Percentiles rank a stretch among this genome's conserved stretches.
Evolutionary conservation across 495 filamentous ascomycete genomes (phyloP).

Genomic region (Daldinia loculata): DNA sequence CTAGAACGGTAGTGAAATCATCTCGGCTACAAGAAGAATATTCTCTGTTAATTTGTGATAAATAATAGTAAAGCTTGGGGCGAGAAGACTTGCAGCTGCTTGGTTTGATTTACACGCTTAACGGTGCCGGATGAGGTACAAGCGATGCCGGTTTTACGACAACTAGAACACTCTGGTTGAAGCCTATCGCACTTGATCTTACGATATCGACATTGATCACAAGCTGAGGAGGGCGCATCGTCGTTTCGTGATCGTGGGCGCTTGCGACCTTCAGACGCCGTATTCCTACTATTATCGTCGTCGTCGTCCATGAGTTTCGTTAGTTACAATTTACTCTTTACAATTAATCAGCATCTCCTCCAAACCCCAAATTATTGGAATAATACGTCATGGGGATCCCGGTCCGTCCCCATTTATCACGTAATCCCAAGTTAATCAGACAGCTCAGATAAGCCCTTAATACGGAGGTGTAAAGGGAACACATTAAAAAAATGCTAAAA

Average conservation of each 20-base stretch:
- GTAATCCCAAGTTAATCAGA: not conserved
- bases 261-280: constrained; percentile 7
- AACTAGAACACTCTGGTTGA: constrained; percentile 49
- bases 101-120: constrained; percentile 33
- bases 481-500: no score
- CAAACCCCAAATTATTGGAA: not conserved
- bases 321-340: not conserved
- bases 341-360: not conserved
- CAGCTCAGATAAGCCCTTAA: not conserved
- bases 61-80: not conserved
- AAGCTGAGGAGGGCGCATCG: constrained; percentile 25
- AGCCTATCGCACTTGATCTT: constrained; percentile 51
- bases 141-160: constrained; percentile 40
- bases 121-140: constrained; percentile 19
- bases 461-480: no score
- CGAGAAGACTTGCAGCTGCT: constrained; percentile 24
- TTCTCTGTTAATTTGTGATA: not conserved
- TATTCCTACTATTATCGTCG: not conserved
- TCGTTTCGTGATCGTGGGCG: constrained; percentile 7
- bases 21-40: constrained; percentile 14
- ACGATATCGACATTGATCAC: constrained; percentile 49
- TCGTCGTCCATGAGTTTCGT: not conserved
- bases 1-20: constrained; percentile 34
- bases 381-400: not conserved
- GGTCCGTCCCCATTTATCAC: not conserved